These are phyloP conservation scores for Dendrobium catenatum DNA, from an alignment of 106 monocot species.

Conservation along the genomic window DNA sequence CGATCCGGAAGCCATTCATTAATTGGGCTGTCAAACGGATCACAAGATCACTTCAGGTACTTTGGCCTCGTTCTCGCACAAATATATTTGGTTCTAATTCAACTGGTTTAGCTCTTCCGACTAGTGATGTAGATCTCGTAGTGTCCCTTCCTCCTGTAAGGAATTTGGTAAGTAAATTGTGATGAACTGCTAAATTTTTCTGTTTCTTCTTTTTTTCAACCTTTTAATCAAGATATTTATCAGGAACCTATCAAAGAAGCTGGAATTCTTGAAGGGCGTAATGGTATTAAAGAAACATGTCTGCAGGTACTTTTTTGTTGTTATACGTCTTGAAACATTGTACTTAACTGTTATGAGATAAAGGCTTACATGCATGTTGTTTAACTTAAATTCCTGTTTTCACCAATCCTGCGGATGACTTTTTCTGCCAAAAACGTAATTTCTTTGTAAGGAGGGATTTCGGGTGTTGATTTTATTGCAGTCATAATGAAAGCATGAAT, in stretches of 20 bases:
- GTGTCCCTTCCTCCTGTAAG: conserved; percentile 96
- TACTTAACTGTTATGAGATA: not conserved
- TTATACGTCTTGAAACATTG: not conserved
- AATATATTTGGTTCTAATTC: conserved; percentile 92
- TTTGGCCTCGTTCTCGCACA: conserved; percentile 96
- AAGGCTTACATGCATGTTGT: not conserved
- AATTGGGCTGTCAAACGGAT: conserved; percentile 94
- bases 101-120: conserved; percentile 94
- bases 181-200: not conserved
- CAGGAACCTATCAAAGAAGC: conserved; percentile 99
- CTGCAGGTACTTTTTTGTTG: conserved; percentile 61
- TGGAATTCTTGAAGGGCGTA: conserved; percentile 98
- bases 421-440: not conserved
- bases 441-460: not conserved
- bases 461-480: not conserved
- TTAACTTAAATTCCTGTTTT: not conserved
- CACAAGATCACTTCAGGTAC: conserved; percentile 80
- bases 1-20: conserved; percentile 72
- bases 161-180: conserved; percentile 77
- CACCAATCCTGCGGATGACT: not conserved
- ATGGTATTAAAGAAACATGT: conserved; percentile 98
- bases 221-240: conserved; percentile 13
- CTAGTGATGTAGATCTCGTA: conserved; percentile 97
- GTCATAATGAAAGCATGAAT: not conserved
- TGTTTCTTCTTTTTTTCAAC: not conserved